phyloP scores from a whole-genome alignment of 2,329 filamentous ascomycete species.

The Colletotrichum australisinense region DNA sequence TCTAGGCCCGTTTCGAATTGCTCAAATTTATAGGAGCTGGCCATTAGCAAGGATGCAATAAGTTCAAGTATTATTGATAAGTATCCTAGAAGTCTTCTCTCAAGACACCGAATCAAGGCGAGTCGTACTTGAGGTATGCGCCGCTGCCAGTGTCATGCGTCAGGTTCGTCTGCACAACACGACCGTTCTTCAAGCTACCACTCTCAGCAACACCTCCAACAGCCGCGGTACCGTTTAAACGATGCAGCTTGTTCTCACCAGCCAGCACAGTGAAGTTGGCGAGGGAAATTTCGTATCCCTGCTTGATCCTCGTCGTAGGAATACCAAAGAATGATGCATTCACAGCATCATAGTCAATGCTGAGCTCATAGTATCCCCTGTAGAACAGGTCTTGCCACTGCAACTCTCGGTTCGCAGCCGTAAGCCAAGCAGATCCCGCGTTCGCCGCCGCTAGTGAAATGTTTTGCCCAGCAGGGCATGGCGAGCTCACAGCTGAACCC shows the following conservation, averaged over 20 bases:
- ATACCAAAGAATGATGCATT: conserved; percentile 69
- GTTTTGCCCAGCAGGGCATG: conserved; percentile 10
- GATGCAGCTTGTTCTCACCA: conserved; percentile 68
- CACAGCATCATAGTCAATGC: conserved; percentile 66
- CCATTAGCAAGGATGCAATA: too few relatives aligned
- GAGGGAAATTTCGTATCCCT: conserved; percentile 72
- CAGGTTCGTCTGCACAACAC: conserved; percentile 61
- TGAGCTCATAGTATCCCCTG: conserved; percentile 77
- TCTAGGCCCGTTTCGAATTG: too few relatives aligned
- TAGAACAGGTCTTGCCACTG: conserved; percentile 82
- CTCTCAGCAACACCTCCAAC: conserved; percentile 59
- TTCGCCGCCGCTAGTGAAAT: conserved; percentile 1
- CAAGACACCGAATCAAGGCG: not conserved
- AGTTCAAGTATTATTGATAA: too few relatives aligned
- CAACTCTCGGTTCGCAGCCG: conserved; percentile 67
- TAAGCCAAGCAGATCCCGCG: conserved; percentile 1
- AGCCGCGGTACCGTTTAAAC: conserved; percentile 44
- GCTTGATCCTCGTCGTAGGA: conserved; percentile 69
- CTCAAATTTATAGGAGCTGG: too few relatives aligned
- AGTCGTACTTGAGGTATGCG: conserved; percentile 18
- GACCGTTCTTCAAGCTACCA: conserved; percentile 64
- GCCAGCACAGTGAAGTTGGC: conserved; percentile 76
- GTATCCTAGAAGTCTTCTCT: too few relatives aligned
- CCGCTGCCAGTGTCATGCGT: conserved; percentile 47
- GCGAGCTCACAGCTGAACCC: conserved; percentile 68